phyloP scores from a whole-genome alignment of 768 basidiomycete genomes.

The Hirschioporus abietinus region DNA sequence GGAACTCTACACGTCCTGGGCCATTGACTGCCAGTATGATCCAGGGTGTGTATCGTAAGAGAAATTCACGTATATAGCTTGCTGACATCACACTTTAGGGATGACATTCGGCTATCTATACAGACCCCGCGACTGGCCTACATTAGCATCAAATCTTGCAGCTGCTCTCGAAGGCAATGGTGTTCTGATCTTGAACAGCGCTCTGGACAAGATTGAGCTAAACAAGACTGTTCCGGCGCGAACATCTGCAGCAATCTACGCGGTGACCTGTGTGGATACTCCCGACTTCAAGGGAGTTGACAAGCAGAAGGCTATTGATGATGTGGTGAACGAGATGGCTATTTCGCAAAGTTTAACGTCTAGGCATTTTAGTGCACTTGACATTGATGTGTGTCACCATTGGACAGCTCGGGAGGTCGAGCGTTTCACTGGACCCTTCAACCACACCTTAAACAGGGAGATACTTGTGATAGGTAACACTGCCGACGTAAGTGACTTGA shows the following conservation, averaged over 20 bases:
- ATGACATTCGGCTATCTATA: slow-evolving; percentile 17
- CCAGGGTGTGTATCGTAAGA: slow-evolving; percentile 15
- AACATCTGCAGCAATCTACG: slow-evolving; percentile 20
- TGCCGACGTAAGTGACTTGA: slow-evolving; percentile 4
- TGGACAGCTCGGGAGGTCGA: slow-evolving; percentile 14
- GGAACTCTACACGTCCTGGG: slow-evolving; percentile 20
- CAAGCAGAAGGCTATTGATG: slow-evolving; percentile 13
- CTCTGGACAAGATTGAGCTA: slow-evolving; percentile 14
- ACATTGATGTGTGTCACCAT: slow-evolving; percentile 21
- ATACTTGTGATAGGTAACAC: slow-evolving; percentile 17
- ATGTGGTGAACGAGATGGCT: slow-evolving; percentile 22
- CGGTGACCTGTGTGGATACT: slow-evolving; percentile 27
- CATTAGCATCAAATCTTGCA: slow-evolving; percentile 14
- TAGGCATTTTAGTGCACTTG: slow-evolving; percentile 14
- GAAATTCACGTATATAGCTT: background rate
- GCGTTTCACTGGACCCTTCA: slow-evolving; percentile 18
- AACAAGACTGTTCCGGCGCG: slow-evolving; percentile 11
- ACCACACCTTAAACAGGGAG: slow-evolving; percentile 12
- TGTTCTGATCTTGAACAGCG: slow-evolving; percentile 17
- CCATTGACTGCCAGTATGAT: slow-evolving; percentile 22
- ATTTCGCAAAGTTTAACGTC: slow-evolving; percentile 17
- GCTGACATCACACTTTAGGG: background rate
- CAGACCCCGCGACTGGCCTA: slow-evolving; percentile 19
- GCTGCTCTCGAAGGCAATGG: slow-evolving; percentile 23
- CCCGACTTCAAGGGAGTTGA: slow-evolving; percentile 16